Evolutionary conservation across 2,329 filamentous ascomycete species (phyloP).

Genomic region (Hypoxylon sp.): DNA sequence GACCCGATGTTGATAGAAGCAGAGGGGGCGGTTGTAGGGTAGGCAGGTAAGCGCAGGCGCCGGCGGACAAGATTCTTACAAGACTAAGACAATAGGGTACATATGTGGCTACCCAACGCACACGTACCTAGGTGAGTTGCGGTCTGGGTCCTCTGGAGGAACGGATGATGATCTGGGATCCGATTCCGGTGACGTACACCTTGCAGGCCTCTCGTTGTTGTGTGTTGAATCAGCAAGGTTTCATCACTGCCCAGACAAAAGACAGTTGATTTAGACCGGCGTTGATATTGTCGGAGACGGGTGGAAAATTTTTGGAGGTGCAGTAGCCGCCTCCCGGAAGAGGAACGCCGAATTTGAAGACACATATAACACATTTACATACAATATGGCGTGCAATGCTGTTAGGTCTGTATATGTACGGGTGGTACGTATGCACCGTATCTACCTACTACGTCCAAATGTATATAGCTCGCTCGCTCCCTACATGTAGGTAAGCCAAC

Average conservation of each 20-base stretch:
- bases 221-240: constrained; percentile 28
- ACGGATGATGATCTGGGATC: constrained; percentile 29
- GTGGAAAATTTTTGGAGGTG: constrained; percentile 27
- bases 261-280: constrained; percentile 8
- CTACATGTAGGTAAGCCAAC: not conserved
- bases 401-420: constrained; percentile 2
- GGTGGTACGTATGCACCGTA: constrained; percentile 9
- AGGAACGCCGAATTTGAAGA: constrained; percentile 22
- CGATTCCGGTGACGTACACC: constrained; percentile 33
- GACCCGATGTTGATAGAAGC: constrained; percentile 9
- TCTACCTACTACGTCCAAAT: constrained; percentile 1
- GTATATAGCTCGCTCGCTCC: constrained; percentile 1
- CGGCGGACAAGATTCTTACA: constrained; percentile 7
- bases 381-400: no score
- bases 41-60: constrained; percentile 10
- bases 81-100: constrained; percentile 12
- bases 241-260: constrained; percentile 20
- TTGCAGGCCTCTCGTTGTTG: constrained; percentile 26
- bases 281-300: constrained; percentile 20
- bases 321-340: constrained; percentile 28
- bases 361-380: constrained; percentile 10
- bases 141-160: constrained; percentile 14
- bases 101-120: constrained; percentile 31
- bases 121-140: constrained; percentile 32
- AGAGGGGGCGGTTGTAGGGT: no score